Percentiles rank a stretch among this genome's conserved stretches.
phyloP scores from a whole-genome alignment of 768 basidiomycete species.

The Kwoniella dejecticola region DNA sequence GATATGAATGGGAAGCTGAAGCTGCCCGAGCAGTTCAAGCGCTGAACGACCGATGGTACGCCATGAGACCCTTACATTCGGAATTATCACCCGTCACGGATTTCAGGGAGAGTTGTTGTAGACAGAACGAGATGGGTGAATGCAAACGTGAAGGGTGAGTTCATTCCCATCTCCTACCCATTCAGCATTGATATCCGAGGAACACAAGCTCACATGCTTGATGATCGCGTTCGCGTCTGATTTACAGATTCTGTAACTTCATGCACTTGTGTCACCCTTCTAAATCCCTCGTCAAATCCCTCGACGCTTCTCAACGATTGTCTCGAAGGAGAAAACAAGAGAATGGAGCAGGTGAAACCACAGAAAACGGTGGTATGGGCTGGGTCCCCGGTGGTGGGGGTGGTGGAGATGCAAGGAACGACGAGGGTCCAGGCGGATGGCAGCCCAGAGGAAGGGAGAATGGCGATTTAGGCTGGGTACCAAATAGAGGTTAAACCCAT shows the following conservation, averaged over 20 bases:
- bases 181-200: background rate
- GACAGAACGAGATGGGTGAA: constrained; percentile 97
- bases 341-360: constrained; percentile 5
- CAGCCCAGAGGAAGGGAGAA: constrained; percentile 18
- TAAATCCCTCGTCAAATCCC: constrained; percentile 73
- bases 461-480: constrained; percentile 23
- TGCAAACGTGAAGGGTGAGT: constrained; percentile 79
- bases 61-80: constrained; percentile 91
- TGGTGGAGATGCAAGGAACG: constrained; percentile 19
- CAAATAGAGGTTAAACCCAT: constrained; percentile 13
- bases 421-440: constrained; percentile 32
- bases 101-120: constrained; percentile 97
- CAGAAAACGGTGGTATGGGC: constrained; percentile 31
- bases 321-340: constrained; percentile 32
- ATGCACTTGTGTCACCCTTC: constrained; percentile 93
- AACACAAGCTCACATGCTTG: too few relatives aligned
- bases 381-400: constrained; percentile 43
- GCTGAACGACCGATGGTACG: constrained; percentile 96
- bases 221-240: too few relatives aligned
- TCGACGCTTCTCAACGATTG: constrained; percentile 78
- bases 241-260: constrained; percentile 99
- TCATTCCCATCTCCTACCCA: background rate
- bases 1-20: constrained; percentile 98
- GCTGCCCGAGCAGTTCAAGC: constrained; percentile 89
- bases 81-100: constrained; percentile 98